These are phyloP conservation scores for Tetracladium marchalianum DNA, from an alignment of 495 filamentous ascomycete genomes.

Conservation along the genomic window DNA sequence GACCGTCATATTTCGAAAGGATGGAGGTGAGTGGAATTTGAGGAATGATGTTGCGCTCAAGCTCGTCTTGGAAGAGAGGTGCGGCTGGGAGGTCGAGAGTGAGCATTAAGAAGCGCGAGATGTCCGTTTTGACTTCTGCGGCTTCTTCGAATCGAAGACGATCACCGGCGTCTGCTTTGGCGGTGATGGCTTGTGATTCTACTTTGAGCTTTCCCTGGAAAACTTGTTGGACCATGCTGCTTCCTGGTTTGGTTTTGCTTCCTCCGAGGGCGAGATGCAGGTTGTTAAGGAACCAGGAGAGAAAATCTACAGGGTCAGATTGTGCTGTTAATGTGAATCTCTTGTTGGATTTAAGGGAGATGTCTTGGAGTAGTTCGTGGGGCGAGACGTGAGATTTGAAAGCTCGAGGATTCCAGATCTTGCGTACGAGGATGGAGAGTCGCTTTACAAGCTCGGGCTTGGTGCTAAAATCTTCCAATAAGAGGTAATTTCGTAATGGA, in stretches of 20 bases:
- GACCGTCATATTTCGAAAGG: conserved; percentile 88
- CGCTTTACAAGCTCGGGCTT: conserved; percentile 56
- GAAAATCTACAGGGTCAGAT: conserved; percentile 91
- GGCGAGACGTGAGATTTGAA: conserved; percentile 97
- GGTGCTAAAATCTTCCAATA: conserved; percentile 65
- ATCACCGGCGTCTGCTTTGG: conserved; percentile 78
- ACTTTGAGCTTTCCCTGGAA: conserved; percentile 90
- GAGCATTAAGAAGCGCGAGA: conserved; percentile 74
- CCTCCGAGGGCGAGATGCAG: conserved; percentile 87
- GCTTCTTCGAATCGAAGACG: conserved; percentile 92
- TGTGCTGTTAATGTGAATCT: conserved; percentile 85
- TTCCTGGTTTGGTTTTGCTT: conserved; percentile 72
- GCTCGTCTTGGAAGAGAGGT: conserved; percentile 92
- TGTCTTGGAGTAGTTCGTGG: conserved; percentile 92
- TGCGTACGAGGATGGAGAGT: conserved; percentile 83
- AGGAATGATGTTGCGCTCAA: conserved; percentile 88
- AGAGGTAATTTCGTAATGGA: conserved; percentile 85
- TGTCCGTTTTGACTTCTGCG: conserved; percentile 63
- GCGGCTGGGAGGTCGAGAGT: conserved; percentile 88
- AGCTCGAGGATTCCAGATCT: conserved; percentile 95
- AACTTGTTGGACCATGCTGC: conserved; percentile 75
- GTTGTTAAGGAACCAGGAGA: conserved; percentile 95
- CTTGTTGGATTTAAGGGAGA: conserved; percentile 81
- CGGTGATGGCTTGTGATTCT: conserved; percentile 90
- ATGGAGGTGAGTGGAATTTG: conserved; percentile 86